phyloP scores from a whole-genome alignment of 2,329 filamentous ascomycete genomes.

The Claviceps spartinae region DNA sequence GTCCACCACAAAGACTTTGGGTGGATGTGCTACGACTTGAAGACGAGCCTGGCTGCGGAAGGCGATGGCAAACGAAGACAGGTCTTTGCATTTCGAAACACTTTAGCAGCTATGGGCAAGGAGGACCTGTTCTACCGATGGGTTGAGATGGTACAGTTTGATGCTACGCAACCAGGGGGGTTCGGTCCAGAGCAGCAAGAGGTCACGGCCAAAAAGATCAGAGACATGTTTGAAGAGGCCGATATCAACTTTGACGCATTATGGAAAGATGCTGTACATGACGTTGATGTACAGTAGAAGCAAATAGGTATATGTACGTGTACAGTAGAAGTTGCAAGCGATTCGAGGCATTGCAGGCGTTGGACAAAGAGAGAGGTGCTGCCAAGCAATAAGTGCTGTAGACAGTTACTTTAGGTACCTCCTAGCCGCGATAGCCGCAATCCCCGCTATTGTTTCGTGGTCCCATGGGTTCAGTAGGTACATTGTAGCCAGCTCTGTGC shows the following conservation, averaged over 20 bases:
- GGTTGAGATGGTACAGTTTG: conserved; percentile 86
- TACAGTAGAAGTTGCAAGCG: too few relatives aligned
- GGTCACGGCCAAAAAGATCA: conserved; percentile 58
- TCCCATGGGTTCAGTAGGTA: too few relatives aligned
- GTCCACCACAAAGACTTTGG: conserved; percentile 54
- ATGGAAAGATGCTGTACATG: conserved; percentile 50
- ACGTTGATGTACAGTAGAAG: conserved; percentile 8
- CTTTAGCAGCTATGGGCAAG: conserved; percentile 62
- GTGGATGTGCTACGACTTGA: conserved; percentile 49
- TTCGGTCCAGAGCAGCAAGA: conserved; percentile 65
- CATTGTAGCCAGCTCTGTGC: too few relatives aligned
- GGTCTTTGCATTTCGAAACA: conserved; percentile 68
- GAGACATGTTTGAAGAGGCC: conserved; percentile 59
- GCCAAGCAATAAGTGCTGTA: too few relatives aligned
- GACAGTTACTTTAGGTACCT: too few relatives aligned
- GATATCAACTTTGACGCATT: conserved; percentile 74
- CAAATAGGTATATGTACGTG: too few relatives aligned
- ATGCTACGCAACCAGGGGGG: conserved; percentile 63
- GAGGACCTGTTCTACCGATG: conserved; percentile 83
- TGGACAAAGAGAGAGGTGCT: too few relatives aligned
- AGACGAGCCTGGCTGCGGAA: conserved; percentile 35
- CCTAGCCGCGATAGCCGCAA: too few relatives aligned
- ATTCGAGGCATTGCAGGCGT: too few relatives aligned
- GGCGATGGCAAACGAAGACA: conserved; percentile 57
- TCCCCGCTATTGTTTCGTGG: too few relatives aligned